Percentiles rank a stretch among this genome's conserved stretches.
Conservation (phyloP, 169 alveolate species). For the Plasmodium yoelii region DNA sequence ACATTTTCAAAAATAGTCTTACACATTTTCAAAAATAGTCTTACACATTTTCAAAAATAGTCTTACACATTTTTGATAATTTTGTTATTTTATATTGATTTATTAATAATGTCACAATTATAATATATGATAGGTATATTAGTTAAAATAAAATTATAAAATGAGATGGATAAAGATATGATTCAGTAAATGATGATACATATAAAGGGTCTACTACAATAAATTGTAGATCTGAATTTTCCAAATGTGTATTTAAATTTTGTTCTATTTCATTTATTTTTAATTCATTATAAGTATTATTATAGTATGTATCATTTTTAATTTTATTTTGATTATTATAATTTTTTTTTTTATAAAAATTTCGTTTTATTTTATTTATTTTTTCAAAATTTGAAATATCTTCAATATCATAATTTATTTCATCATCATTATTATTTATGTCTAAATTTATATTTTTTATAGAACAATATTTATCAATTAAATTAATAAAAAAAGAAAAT, state of each 20-base stretch:
- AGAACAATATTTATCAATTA: constrained; percentile 36
- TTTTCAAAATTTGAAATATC: too few species aligned
- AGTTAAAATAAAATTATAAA: constrained; percentile 14
- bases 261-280: constrained; percentile 34
- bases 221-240: constrained; percentile 28
- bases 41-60: too few species aligned
- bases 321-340: too few species aligned
- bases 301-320: neutral
- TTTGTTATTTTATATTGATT: too few species aligned
- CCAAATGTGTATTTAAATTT: constrained; percentile 12
- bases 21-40: too few species aligned
- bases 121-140: too few species aligned
- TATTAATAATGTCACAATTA: too few species aligned
- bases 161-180: constrained; percentile 44
- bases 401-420: neutral
- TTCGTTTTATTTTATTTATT: too few species aligned
- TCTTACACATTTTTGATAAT: too few species aligned
- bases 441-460: constrained; percentile 33
- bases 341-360: too few species aligned
- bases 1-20: too few species aligned
- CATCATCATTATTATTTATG: neutral
- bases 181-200: constrained; percentile 1
- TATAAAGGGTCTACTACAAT: constrained; percentile 38
- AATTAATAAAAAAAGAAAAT: constrained; percentile 37
- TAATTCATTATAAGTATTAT: neutral